Evolutionary conservation across 2,329 filamentous ascomycete genomes (phyloP).

Genomic region (Fusarium transvaalense): DNA sequence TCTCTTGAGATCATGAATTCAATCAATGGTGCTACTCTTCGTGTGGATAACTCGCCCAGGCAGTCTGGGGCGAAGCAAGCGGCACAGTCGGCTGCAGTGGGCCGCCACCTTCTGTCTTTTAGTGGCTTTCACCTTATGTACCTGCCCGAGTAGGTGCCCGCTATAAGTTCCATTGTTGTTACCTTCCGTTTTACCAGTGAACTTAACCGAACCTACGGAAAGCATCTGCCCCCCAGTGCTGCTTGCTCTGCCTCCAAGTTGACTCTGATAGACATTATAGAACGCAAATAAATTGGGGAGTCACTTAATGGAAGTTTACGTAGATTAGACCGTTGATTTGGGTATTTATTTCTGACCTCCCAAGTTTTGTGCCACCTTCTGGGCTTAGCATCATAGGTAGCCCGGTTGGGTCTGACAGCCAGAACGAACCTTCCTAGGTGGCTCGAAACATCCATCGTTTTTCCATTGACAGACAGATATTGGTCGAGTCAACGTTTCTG

Average conservation of each 20-base stretch:
- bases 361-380: neutral
- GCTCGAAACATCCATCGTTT: neutral
- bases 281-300: neutral
- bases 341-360: neutral
- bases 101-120: constrained; percentile 23
- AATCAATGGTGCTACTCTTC: constrained; percentile 5
- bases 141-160: constrained; percentile 20
- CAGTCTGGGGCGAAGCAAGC: constrained; percentile 22
- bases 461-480: neutral
- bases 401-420: neutral
- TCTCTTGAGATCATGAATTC: neutral
- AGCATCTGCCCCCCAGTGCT: constrained; percentile 4
- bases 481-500: neutral
- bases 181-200: constrained; percentile 18
- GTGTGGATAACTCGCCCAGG: neutral
- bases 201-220: constrained; percentile 13
- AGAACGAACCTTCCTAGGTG: neutral
- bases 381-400: neutral
- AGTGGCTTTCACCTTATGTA: constrained; percentile 33
- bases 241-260: neutral
- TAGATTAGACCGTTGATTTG: no score
- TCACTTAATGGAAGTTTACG: no score
- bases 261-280: neutral
- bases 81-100: constrained; percentile 32
- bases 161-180: constrained; percentile 8